Evolutionary conservation across 2,329 filamentous ascomycete genomes (phyloP).

Genomic region (Xylaria arbuscula): DNA sequence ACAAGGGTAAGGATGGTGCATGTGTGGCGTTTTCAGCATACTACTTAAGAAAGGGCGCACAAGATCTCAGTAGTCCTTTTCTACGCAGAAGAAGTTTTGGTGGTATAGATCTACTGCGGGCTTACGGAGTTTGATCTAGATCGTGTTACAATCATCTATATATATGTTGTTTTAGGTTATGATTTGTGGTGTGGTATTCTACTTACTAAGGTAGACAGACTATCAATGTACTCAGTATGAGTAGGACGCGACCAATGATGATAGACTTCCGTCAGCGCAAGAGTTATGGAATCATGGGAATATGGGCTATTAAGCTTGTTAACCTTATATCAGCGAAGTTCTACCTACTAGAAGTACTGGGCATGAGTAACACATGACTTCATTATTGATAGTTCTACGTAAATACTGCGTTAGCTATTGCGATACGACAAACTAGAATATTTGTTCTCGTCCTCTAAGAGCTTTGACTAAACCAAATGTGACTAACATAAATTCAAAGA

Average conservation of each 20-base stretch:
- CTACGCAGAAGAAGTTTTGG: not conserved
- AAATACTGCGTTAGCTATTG: no score
- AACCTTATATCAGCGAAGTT: no score
- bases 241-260: not conserved
- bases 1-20: not conserved
- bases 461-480: no score
- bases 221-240: not conserved
- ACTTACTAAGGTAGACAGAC: not conserved
- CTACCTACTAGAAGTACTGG: no score
- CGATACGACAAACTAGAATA: no score
- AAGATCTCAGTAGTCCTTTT: not conserved
- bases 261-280: not conserved
- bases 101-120: not conserved
- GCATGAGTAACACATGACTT: no score
- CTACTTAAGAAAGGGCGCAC: not conserved
- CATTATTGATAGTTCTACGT: no score
- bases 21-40: conserved; percentile 1
- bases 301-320: no score
- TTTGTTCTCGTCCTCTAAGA: no score
- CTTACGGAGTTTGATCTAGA: not conserved
- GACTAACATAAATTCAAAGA: no score
- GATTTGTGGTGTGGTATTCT: not conserved
- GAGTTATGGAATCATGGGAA: not conserved
- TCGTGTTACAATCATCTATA: not conserved
- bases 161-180: not conserved